Evolutionary conservation across 2,329 filamentous ascomycete species (phyloP).

Genomic region (Penicillium crustosum): DNA sequence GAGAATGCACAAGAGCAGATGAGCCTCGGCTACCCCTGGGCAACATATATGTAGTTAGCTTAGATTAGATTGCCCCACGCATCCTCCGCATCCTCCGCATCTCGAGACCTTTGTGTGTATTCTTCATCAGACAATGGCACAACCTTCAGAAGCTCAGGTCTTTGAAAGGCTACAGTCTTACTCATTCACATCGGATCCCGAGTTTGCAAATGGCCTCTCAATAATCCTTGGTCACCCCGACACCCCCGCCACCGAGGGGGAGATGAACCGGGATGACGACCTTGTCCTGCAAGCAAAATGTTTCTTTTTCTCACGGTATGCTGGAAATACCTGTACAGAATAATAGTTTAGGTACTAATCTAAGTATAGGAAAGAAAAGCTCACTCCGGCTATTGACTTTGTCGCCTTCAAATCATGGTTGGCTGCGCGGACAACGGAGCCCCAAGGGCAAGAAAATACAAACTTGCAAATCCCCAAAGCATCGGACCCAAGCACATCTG

Average conservation of each 20-base stretch:
- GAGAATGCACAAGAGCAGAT: not conserved
- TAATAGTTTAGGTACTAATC: not conserved
- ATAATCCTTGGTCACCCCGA: constrained; percentile 47
- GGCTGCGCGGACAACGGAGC: constrained; percentile 14
- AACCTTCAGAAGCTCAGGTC: constrained; percentile 10
- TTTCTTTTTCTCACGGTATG: constrained; percentile 50
- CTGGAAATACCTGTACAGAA: not conserved
- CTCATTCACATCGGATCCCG: constrained; percentile 42
- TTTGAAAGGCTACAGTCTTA: constrained; percentile 42
- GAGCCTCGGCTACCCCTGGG: constrained; percentile 13
- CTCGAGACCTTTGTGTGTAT: not conserved
- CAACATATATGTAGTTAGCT: not conserved
- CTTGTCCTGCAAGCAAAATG: constrained; percentile 49
- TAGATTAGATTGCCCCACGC: constrained; percentile 11
- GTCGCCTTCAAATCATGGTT: constrained; percentile 67
- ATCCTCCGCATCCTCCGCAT: constrained; percentile 3
- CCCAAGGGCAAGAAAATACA: not conserved
- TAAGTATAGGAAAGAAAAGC: constrained; percentile 38
- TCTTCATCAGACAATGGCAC: constrained; percentile 9
- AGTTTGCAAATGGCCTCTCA: constrained; percentile 50
- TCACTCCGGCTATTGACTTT: constrained; percentile 58
- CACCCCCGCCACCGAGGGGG: constrained; percentile 39
- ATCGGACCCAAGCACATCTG: constrained; percentile 11
- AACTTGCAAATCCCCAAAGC: constrained; percentile 1
- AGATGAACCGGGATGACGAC: constrained; percentile 42